Evolutionary conservation across 2,329 filamentous ascomycete genomes (phyloP).

Genomic region (Cryphonectria naterciae): DNA sequence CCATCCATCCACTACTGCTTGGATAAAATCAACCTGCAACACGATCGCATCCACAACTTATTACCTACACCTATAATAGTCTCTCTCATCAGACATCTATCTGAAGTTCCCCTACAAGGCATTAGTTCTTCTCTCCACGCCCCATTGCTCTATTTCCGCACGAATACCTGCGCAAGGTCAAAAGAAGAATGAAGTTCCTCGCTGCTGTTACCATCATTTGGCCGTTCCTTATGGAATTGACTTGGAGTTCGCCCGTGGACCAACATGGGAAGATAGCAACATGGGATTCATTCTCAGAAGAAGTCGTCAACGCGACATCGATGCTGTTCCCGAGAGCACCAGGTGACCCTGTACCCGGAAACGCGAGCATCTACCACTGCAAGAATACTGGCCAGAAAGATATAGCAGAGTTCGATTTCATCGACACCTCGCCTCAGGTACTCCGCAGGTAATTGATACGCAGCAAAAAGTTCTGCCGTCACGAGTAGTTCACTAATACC

Average conservation of each 20-base stretch:
- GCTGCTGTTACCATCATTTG: background rate
- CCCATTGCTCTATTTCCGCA: background rate
- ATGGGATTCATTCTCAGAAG: background rate
- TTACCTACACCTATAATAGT: background rate
- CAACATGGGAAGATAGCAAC: background rate
- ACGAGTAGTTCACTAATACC: background rate
- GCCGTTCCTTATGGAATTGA: background rate
- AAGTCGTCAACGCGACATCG: background rate
- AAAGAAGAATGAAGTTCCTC: conserved; percentile 2
- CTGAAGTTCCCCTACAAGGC: background rate
- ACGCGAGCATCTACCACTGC: background rate
- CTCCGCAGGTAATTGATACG: background rate
- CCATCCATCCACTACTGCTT: conserved; percentile 28
- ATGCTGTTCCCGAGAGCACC: background rate
- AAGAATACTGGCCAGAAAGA: background rate
- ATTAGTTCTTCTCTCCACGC: background rate
- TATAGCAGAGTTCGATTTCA: conserved; percentile 1
- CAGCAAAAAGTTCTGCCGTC: background rate
- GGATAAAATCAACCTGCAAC: background rate
- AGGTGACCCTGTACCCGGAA: background rate
- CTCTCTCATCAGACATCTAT: background rate
- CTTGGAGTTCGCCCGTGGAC: background rate
- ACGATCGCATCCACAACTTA: background rate
- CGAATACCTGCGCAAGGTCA: background rate
- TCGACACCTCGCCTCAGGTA: conserved; percentile 10